These are phyloP conservation scores for Pholiota adiposa DNA, from an alignment of 1,284 basidiomycete genomes.

Conservation along the genomic window DNA sequence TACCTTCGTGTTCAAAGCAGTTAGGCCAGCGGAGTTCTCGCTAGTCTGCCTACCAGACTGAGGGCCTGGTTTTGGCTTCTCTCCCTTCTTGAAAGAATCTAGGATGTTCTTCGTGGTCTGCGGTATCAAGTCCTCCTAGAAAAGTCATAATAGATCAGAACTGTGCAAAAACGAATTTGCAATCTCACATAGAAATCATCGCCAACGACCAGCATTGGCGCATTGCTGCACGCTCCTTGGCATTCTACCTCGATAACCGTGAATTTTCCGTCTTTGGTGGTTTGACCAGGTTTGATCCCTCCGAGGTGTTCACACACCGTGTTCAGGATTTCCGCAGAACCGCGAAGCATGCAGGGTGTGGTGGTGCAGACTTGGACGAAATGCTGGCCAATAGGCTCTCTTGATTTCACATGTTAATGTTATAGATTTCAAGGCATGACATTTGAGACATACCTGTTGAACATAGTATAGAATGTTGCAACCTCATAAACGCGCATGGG, in stretches of 20 bases:
- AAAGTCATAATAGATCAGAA: slow-evolving; percentile 20
- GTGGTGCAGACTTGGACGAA: slow-evolving; percentile 99
- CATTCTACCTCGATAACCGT: slow-evolving; percentile 99
- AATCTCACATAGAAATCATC: slow-evolving; percentile 92
- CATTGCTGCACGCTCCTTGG: slow-evolving; percentile 97
- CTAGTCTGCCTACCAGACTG: slow-evolving; percentile 86
- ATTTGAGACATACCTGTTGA: slow-evolving; percentile 76
- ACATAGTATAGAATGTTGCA: slow-evolving; percentile 99
- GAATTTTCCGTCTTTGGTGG: slow-evolving; percentile 95
- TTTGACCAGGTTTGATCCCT: slow-evolving; percentile 86
- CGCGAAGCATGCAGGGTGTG: slow-evolving; percentile 97
- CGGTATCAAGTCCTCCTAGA: slow-evolving; percentile 95
- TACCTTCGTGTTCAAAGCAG: slow-evolving; percentile 84
- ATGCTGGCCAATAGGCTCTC: slow-evolving; percentile 93
- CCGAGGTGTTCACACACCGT: slow-evolving; percentile 86
- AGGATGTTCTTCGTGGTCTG: slow-evolving; percentile 89
- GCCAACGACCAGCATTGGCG: slow-evolving; percentile 97
- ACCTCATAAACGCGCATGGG: slow-evolving; percentile 99
- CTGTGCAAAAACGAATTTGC: background rate
- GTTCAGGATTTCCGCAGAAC: slow-evolving; percentile 89
- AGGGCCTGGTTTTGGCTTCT: slow-evolving; percentile 91
- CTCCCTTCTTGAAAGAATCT: slow-evolving; percentile 83
- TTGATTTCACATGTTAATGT: too few relatives aligned
- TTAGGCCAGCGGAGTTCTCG: slow-evolving; percentile 90
- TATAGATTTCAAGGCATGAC: too few relatives aligned